Base-by-base conservation (phyloP, 2,329 filamentous ascomycete species). In the Podosphaera aphanis region DNA sequence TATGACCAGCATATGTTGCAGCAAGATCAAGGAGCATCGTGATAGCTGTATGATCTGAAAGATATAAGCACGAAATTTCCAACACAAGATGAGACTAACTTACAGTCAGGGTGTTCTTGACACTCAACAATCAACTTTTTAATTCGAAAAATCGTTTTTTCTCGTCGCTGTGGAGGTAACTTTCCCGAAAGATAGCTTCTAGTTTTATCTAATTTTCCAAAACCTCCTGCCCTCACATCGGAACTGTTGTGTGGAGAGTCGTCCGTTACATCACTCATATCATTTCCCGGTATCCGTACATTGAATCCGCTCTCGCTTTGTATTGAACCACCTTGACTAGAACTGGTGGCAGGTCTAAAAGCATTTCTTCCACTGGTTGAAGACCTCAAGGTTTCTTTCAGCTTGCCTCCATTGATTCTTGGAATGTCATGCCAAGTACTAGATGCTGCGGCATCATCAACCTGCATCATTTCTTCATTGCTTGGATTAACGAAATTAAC, bases 71-170 rank as follows among this genome's bases (percentile, higher is more conserved):
- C 3, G 3, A 20, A 13, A 23, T 27, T 23, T 29, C 19, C 4
- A 21, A 11, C 20, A n/a, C 42, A 23, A 46, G 45, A 39, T 15
- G 7, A 40, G n/a, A 16, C 25, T 20, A 33, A 64, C 70, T 61
- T 63, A 76, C 73, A 98, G 57, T 98, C 88, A 48, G 83, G 74
- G 59, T 95, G 90, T 47, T 88, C 83, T 65, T 98, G 90, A 56
- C 93, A 85, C 64, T 98, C 90, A 40, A 94, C 77, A 35, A 98
- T 67, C 81, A 95, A 93, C 74, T 95, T 95, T 76, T 88, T 98
- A 53, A 98, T 65, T 33, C 90, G 82, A 73, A 77, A 93, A 56
- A 94, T 78, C 47, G 78, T 79, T 67, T 93, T 85, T 6, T 95
- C 85, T 49, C 86, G 84, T 49, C 90, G 84, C 62, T 95, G 86